These are phyloP conservation scores for Pichia kluyveri DNA, from an alignment of 805 yeast species.

Conservation along the genomic window DNA sequence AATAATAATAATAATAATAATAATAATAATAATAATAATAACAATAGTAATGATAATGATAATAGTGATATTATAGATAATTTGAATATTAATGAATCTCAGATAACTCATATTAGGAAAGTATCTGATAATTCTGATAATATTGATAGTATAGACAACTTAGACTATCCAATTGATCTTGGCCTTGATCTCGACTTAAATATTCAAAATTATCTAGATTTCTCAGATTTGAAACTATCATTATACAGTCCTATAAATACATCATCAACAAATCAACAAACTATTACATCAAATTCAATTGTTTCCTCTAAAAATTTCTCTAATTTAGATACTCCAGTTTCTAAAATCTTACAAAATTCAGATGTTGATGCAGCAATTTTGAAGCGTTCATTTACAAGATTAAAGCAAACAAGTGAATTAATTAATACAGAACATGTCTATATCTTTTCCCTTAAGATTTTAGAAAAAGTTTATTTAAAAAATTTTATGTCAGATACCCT, in stretches of 20 bases:
- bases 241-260: background rate
- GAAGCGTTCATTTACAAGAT: slow-evolving; percentile 19
- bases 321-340: slow-evolving; percentile 6
- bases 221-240: background rate
- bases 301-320: slow-evolving; percentile 1
- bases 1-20: background rate
- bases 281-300: background rate
- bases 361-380: background rate
- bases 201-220: background rate
- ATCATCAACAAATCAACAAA: background rate
- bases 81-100: too few species aligned
- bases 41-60: background rate
- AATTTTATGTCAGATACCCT: slow-evolving; percentile 28
- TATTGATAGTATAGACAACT: too few species aligned
- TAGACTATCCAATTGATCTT: background rate
- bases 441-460: slow-evolving; percentile 33
- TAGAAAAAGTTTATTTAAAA: slow-evolving; percentile 35
- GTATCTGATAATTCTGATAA: too few species aligned
- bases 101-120: too few species aligned
- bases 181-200: background rate
- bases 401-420: slow-evolving; percentile 33
- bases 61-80: too few species aligned
- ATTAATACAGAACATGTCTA: slow-evolving; percentile 40
- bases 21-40: background rate
- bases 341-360: slow-evolving; percentile 1